Evolutionary conservation across 2,329 filamentous ascomycete species (phyloP).

Genomic region (Apiospora rasikravindrae): DNA sequence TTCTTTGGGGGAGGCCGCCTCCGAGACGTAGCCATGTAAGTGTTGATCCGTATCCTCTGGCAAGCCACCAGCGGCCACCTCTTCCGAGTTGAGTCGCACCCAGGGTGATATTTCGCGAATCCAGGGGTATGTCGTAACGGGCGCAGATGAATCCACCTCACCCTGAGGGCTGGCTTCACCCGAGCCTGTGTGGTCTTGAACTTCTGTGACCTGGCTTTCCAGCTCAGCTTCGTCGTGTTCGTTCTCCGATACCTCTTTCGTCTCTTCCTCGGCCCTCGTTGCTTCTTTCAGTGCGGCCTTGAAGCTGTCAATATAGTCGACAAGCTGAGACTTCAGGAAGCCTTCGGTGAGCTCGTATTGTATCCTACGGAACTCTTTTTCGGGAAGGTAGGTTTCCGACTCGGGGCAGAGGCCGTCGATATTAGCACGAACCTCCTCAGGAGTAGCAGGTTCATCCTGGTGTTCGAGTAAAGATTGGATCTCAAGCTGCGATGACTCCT

Average conservation of each 20-base stretch:
- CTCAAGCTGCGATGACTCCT: not conserved
- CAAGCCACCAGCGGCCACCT: constrained; percentile 21
- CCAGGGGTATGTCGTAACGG: constrained; percentile 43
- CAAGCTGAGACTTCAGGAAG: constrained; percentile 54
- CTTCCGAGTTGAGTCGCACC: constrained; percentile 39
- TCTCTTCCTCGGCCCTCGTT: not conserved
- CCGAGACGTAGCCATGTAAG: constrained; percentile 38
- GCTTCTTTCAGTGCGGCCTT: not conserved
- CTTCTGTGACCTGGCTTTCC: not conserved
- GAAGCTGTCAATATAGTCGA: constrained; percentile 44
- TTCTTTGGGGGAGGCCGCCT: constrained; percentile 44
- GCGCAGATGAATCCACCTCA: not conserved
- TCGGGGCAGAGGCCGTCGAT: constrained; percentile 55
- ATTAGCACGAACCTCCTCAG: constrained; percentile 47
- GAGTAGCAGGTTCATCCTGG: constrained; percentile 32
- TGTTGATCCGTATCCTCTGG: constrained; percentile 27
- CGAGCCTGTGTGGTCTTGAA: constrained; percentile 15
- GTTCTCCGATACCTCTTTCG: constrained; percentile 18
- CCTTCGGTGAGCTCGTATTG: constrained; percentile 45
- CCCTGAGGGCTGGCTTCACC: not conserved
- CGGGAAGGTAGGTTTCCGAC: constrained; percentile 43
- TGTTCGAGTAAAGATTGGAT: constrained; percentile 41
- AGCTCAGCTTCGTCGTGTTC: not conserved
- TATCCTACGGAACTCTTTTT: constrained; percentile 49
- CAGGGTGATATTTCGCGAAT: constrained; percentile 47